Evolutionary conservation across 2,329 filamentous ascomycete species (phyloP).

Genomic region (Fusarium secorum): DNA sequence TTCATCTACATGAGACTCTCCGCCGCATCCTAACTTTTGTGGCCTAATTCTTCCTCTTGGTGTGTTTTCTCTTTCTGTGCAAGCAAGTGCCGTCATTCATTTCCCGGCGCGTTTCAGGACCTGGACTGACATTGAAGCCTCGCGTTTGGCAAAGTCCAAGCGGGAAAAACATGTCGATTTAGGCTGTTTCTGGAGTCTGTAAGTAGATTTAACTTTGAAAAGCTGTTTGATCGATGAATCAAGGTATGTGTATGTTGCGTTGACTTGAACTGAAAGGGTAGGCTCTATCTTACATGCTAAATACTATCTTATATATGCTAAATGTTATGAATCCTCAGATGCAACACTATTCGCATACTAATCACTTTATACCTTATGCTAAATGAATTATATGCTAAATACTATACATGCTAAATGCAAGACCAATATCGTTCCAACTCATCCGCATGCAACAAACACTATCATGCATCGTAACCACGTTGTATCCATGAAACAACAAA

Average conservation of each 20-base stretch:
- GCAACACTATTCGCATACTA: not conserved
- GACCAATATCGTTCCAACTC: not conserved
- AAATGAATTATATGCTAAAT: not conserved
- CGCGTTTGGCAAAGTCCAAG: not conserved
- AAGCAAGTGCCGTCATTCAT: not conserved
- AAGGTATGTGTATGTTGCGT: not conserved
- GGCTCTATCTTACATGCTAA: not conserved
- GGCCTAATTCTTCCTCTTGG: not conserved
- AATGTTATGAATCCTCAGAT: not conserved
- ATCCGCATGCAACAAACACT: not conserved
- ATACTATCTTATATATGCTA: not conserved
- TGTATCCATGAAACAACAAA: conserved; percentile 9
- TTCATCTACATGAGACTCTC: conserved; percentile 9
- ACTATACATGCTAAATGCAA: not conserved
- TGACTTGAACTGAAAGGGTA: not conserved
- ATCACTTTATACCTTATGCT: not conserved
- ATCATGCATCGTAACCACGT: not conserved
- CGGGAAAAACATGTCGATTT: not conserved
- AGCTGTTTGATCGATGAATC: not conserved
- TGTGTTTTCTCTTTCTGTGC: not conserved
- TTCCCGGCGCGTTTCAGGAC: conserved; percentile 20
- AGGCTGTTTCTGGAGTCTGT: not conserved
- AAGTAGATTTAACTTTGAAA: not conserved
- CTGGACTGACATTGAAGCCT: not conserved
- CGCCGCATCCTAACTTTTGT: not conserved